Evolutionary conservation across 2,329 filamentous ascomycete genomes (phyloP).

Genomic region (Scopulariopsis brevicaulis): DNA sequence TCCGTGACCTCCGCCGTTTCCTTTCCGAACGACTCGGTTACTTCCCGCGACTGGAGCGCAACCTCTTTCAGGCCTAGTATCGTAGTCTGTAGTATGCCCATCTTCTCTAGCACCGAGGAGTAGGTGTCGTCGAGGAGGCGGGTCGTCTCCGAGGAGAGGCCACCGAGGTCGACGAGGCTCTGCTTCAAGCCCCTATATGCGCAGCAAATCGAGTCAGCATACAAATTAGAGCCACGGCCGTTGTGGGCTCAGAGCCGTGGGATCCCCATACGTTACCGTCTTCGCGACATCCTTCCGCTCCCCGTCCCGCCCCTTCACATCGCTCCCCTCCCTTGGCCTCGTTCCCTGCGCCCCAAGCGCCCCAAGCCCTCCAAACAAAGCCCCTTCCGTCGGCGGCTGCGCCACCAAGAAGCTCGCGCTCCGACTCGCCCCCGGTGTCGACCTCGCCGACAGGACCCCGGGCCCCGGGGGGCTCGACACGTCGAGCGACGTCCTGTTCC

Average conservation of each 20-base stretch:
- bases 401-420: background rate
- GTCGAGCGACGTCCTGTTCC: background rate
- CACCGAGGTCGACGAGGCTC: constrained; percentile 40
- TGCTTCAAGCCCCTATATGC: constrained; percentile 34
- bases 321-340: background rate
- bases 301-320: background rate
- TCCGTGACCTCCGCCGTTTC: constrained; percentile 47
- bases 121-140: constrained; percentile 63
- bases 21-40: constrained; percentile 45
- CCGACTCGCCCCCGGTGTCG: background rate
- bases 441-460: background rate
- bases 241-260: background rate
- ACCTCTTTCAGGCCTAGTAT: constrained; percentile 56
- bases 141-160: constrained; percentile 51
- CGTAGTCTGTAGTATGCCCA: constrained; percentile 51
- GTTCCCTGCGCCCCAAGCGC: background rate
- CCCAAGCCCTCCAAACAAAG: background rate
- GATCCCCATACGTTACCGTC: constrained; percentile 26
- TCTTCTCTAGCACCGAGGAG: constrained; percentile 60
- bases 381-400: background rate
- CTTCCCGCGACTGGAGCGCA: constrained; percentile 45
- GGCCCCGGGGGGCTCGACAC: background rate
- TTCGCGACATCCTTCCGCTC: constrained; percentile 8
- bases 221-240: background rate
- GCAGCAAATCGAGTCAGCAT: constrained; percentile 11